phyloP scores from a whole-genome alignment of 2,329 filamentous ascomycete genomes.

The Stemphylium vesicarium region DNA sequence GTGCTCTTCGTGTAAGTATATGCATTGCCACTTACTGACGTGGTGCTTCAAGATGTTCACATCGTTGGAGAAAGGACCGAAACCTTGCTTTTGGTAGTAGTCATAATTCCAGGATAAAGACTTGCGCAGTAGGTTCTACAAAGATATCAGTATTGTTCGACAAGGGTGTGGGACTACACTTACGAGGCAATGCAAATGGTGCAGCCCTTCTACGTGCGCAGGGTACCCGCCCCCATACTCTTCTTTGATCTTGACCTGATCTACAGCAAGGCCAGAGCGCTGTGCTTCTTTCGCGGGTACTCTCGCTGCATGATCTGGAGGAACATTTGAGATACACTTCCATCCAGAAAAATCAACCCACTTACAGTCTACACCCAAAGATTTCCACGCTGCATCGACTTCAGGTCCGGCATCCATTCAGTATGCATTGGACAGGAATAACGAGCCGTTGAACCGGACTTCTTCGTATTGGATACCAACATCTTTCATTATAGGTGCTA shows the following conservation, averaged over 20 bases:
- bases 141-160: background rate
- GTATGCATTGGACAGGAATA: constrained; percentile 62
- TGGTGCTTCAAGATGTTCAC: constrained; percentile 62
- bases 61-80: constrained; percentile 63
- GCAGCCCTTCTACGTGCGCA: constrained; percentile 63
- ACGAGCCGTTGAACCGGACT: constrained; percentile 62
- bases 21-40: constrained; percentile 56
- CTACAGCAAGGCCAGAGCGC: constrained; percentile 57
- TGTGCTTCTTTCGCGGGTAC: constrained; percentile 58
- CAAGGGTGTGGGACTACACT: background rate
- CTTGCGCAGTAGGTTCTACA: constrained; percentile 64
- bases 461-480: constrained; percentile 50
- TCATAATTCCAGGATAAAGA: constrained; percentile 65
- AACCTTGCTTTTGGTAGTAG: constrained; percentile 60
- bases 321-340: background rate
- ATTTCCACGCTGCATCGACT: constrained; percentile 65
- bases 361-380: constrained; percentile 59
- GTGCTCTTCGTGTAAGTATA: background rate
- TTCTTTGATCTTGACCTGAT: constrained; percentile 64
- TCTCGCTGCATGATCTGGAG: constrained; percentile 48
- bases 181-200: constrained; percentile 65
- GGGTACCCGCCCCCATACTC: constrained; percentile 66
- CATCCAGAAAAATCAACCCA: background rate
- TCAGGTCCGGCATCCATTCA: constrained; percentile 58
- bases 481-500: constrained; percentile 48